Base-by-base conservation (phyloP, 345 rosid genomes). In the Linum lewisii region DNA sequence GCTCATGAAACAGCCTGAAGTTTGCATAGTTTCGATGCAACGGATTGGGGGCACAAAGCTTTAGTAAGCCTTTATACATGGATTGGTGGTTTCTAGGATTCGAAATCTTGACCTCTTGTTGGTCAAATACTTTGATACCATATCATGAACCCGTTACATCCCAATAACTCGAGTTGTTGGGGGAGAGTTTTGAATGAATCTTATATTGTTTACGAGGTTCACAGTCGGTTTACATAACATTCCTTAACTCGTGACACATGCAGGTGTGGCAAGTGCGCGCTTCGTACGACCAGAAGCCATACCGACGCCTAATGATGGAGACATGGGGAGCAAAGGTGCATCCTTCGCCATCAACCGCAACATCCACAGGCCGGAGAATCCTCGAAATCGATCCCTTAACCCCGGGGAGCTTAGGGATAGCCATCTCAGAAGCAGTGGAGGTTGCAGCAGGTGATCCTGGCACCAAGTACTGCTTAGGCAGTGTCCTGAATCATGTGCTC, bases 201-300 rank as follows among this genome's bases (percentile, higher is more conserved):
- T n/a, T n/a, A n/a, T n/a, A n/a, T n/a, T n/a, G n/a, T n/a, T n/a
- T n/a, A n/a, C n/a, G n/a, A n/a, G 16, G 1, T 38, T 38, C 14
- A 1, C 9, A 4, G n/a, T 21, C 3, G 5, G 2, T 13, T 7
- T n/a, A n/a, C 54, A n/a, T 49, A 3, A 10, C 18, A 8, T 51
- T 51, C 22, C 2, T 15, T n/a, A 2, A 21, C 54, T n/a, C 21
- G 54, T n/a, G 21, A 2, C 4, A 2, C 50, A 6, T 61, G 19
- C 53, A 91, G 98, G 96, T 92, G 58, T 92, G 96, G 98, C 98
- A 88, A 76, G 96, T 92, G 54, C 93, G 95, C 11, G 95, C 95
- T 47, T 92, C 98, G 0, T 92, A 80, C 47, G 86, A 92, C 72
- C 87, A 82, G 76, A 92, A 92, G 75, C 98, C 98, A 56, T 92